Base-by-base conservation (phyloP, 1,284 basidiomycete genomes). In the Entoloma clypeatum region DNA sequence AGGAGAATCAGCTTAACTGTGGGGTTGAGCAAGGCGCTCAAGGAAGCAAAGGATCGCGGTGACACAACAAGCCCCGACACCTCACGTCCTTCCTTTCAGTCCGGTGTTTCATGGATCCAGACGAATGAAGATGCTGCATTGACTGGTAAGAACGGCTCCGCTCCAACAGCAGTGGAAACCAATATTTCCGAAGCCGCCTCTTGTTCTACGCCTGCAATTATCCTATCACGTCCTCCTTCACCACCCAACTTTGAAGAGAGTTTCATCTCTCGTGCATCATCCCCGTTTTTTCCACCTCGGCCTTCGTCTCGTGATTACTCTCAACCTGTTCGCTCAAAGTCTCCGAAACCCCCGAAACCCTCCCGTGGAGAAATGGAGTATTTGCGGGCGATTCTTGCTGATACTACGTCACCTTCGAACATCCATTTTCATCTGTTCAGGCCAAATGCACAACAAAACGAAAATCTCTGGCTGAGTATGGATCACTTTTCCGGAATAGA, bases 351-450 rank as follows among this genome's bases (percentile, higher is more conserved):
- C 0, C 74, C 75, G 0, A 81, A 79, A 56, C 69, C 71, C 3
- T 65, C 71, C 0, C 50, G 65, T 9, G 74, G 72, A 42, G 79
- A 87, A 51, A 59, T 72, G 4, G 77, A 72, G 35, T 87, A 84
- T 58, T 65, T 87, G 10, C 74, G 75, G 10, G 69, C 71, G 34
- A 73, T 86, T 19, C 67, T 87, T 8, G 79, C 84, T 0, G 83
- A 87, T 44, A 67, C 81, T 5, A 54, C 61, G 0, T 52, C 61
- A 5, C 52, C 61, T 5, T 54, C 60, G 7, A 32, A 27, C 13
- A 51, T 46, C 42, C 68, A 72, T 3, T 72, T 78, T 44, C 60
- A 66, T 3, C 60, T 78, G 29, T 69, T 79, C 51, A 68, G 62
- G 45, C 61, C 61, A 17, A 29, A 49, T 6, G 54, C 64, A 21